Base-by-base conservation (phyloP, 768 basidiomycete genomes). In the Lanmaoa pseudosensibilis region DNA sequence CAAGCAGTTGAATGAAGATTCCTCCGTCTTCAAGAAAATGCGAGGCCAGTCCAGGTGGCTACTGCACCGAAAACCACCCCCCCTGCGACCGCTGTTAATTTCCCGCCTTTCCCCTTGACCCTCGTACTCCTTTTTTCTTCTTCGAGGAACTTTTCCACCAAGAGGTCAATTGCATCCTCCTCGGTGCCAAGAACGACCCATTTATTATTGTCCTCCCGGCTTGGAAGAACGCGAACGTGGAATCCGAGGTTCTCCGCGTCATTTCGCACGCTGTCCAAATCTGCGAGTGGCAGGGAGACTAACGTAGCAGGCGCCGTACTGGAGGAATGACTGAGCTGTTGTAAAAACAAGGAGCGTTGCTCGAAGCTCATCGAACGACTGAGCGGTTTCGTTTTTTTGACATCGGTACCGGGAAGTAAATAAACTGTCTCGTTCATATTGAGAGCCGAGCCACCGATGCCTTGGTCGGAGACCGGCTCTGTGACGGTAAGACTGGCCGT, bases 31-130 rank as follows among this genome's bases (percentile, higher is more conserved):
- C 58, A 82, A 61, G 69, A 79, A 76, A 74, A 73, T 33, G 85
- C 85, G 50, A 86, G 75, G 16, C 83, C 82, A 19, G 81, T 81
- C 75, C 78, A 84, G 47, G 83, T 77, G 40, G 83, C 83, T 8
- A 84, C 81, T 39, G 81, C 84, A 39, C 85, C 85, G 19, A 85
- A 77, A 18, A 85, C 74, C n/a, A 78, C 82, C 45, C 80, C 83
- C 18, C 82, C 79, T 57, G 83, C 83, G 48, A 76, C 80, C 44
- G 77, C 78, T 46, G 71, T 75, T 69, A 71, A 57, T 80, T 67
- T 53, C 59, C 71, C 58, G 9, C 54, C 60, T 2, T 46, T 59
- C 15, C 60, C 54, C 60, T 67, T 53, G 41, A 19, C 58, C 52
- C 56, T 64, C 25, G 19, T 41, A 21, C 44, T 54, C 58, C 61